Conservation (phyloP, 2,329 filamentous ascomycete genomes). For the Bipolaris victoriae region DNA sequence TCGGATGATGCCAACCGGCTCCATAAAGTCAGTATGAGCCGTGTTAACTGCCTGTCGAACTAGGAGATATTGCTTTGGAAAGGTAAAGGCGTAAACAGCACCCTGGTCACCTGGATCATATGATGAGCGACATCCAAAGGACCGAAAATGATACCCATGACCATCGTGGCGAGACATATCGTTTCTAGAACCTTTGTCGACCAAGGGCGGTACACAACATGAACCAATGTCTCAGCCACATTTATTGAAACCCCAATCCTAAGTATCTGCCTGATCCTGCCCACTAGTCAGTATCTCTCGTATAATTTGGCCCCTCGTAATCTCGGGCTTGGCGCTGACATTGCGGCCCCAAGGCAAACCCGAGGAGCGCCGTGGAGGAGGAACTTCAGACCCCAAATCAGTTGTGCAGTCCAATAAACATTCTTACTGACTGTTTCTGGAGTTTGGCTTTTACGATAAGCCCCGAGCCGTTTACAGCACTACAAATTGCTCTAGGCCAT, state of each 20-base stretch:
- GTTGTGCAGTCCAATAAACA: neutral
- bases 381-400: neutral
- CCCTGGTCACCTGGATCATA: no score
- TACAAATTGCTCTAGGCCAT: neutral
- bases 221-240: neutral
- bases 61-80: no score
- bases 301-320: neutral
- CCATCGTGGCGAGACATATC: no score
- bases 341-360: slow-evolving; percentile 2
- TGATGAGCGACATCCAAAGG: no score
- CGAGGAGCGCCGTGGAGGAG: neutral
- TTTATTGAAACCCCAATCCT: neutral
- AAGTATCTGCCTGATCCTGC: neutral
- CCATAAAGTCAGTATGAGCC: no score
- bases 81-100: no score
- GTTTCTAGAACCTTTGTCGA: no score
- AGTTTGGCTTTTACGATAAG: neutral
- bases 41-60: no score
- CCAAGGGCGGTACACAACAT: neutral
- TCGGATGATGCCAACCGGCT: no score
- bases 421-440: neutral
- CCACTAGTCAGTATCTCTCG: neutral
- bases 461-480: neutral
- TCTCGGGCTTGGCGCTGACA: slow-evolving; percentile 5
- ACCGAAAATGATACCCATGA: no score